Evolutionary conservation across 345 rosid genomes (phyloP).

Genomic region (Melaleuca alternifolia): DNA sequence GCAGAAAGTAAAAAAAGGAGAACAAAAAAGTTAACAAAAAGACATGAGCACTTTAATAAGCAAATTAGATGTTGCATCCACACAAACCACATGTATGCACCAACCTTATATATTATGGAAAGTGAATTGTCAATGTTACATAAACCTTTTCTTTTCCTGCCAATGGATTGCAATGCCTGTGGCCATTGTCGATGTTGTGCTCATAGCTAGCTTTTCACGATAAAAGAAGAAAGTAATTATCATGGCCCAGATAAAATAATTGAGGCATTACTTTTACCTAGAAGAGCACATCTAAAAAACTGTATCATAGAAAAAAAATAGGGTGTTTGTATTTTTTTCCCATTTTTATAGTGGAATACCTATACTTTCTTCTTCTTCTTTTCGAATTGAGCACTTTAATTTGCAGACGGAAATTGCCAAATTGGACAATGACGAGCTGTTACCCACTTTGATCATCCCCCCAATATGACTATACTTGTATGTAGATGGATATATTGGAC

Average conservation of each 20-base stretch:
- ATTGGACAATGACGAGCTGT: not conserved
- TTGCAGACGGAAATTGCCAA: not conserved
- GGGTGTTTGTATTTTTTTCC: not conserved
- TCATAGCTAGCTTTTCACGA: not conserved
- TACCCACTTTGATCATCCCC: too few relatives aligned
- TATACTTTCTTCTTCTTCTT: not conserved
- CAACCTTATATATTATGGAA: not conserved
- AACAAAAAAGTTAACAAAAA: not conserved
- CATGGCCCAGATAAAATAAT: not conserved
- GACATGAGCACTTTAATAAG: not conserved
- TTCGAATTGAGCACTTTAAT: not conserved
- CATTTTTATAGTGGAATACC: not conserved
- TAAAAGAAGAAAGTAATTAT: not conserved
- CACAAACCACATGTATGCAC: not conserved
- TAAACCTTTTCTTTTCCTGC: not conserved
- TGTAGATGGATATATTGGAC: too few relatives aligned
- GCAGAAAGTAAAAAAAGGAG: too few relatives aligned
- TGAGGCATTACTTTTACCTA: not conserved
- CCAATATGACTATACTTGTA: too few relatives aligned
- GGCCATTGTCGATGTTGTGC: not conserved
- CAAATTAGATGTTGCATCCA: not conserved
- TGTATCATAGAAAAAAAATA: not conserved
- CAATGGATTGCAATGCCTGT: not conserved
- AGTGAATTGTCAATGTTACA: not conserved
- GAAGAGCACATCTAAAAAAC: not conserved